Evolutionary conservation across 345 rosid species (phyloP).

Genomic region (Passiflora organensis): DNA sequence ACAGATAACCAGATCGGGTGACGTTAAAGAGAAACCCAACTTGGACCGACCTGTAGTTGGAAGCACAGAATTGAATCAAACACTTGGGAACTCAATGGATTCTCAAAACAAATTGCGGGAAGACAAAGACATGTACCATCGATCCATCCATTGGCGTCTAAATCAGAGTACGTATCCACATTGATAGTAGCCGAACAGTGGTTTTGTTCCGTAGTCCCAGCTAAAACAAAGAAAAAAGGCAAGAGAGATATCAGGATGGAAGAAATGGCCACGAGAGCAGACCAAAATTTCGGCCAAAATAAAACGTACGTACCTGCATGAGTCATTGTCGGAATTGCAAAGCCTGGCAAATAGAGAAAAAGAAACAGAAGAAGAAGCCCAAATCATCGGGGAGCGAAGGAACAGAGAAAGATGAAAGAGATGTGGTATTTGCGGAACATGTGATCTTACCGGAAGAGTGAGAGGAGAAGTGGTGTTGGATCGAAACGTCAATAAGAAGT

Average conservation of each 20-base stretch:
- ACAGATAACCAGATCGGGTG: slow-evolving; percentile 72
- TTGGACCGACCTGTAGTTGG: slow-evolving; percentile 44
- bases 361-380: no score
- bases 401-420: no score
- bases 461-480: no score
- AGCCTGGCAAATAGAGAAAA: no score
- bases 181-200: slow-evolving; percentile 6
- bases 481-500: no score
- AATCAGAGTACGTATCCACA: slow-evolving; percentile 4
- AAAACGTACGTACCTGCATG: no score
- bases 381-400: no score
- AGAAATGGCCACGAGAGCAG: background rate
- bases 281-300: no score
- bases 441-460: no score
- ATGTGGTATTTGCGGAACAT: no score
- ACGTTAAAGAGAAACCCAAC: slow-evolving; percentile 58
- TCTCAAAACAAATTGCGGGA: no score
- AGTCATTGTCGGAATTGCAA: no score
- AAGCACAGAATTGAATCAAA: background rate
- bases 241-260: background rate
- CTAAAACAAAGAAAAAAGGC: slow-evolving; percentile 3
- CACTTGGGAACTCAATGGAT: background rate
- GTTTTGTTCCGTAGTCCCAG: slow-evolving; percentile 6
- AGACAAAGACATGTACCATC: slow-evolving; percentile 14
- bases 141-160: slow-evolving; percentile 6